Conservation (phyloP, 2,329 filamentous ascomycete genomes). For the Gyromitra esculenta region DNA sequence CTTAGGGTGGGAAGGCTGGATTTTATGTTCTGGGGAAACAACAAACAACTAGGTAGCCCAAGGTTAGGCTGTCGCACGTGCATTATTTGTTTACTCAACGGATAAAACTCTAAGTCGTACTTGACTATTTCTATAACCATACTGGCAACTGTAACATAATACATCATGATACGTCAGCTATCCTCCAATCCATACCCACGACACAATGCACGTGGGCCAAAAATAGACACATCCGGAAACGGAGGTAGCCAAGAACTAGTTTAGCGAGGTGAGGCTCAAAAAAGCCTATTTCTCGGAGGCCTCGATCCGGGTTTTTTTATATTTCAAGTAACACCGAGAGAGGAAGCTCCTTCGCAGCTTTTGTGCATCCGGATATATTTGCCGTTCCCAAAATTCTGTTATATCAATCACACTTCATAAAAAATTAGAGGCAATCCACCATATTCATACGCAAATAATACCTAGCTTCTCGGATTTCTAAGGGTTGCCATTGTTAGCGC, state of each 20-base stretch:
- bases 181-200: background rate
- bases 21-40: constrained; percentile 2
- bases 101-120: background rate
- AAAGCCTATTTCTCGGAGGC: constrained; percentile 20
- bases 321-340: background rate
- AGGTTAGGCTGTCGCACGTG: constrained; percentile 1
- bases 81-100: constrained; percentile 2
- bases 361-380: background rate
- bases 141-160: background rate
- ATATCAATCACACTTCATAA: too few species aligned
- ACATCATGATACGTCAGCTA: constrained; percentile 6
- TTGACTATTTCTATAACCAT: background rate
- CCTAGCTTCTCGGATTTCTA: too few species aligned
- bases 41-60: background rate
- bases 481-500: too few species aligned
- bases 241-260: background rate
- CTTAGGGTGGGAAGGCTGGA: background rate
- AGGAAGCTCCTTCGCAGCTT: background rate
- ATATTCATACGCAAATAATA: too few species aligned
- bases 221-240: constrained; percentile 8
- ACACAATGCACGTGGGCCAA: constrained; percentile 16
- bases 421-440: too few species aligned
- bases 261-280: constrained; percentile 27
- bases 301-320: background rate
- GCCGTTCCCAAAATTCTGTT: too few species aligned